phyloP scores from a whole-genome alignment of 2,329 filamentous ascomycete genomes.

The Zymoseptoria crescenta region DNA sequence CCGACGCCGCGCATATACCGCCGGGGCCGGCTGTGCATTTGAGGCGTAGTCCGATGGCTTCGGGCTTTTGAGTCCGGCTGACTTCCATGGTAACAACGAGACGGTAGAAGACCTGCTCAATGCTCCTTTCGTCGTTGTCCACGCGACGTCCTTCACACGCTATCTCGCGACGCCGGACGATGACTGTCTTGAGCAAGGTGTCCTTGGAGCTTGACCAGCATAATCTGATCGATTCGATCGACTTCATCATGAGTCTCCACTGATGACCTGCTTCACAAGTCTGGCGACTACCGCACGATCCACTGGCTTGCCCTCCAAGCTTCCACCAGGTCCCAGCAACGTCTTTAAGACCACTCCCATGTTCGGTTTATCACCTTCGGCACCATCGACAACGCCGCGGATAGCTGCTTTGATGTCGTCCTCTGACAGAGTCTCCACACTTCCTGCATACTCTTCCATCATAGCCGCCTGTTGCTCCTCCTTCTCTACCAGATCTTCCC shows the following conservation, averaged over 20 bases:
- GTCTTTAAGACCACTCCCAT: constrained; percentile 58
- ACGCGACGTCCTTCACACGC: no score
- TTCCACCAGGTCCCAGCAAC: constrained; percentile 43
- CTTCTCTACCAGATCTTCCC: constrained; percentile 62
- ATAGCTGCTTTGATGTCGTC: constrained; percentile 53
- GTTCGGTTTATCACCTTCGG: constrained; percentile 39
- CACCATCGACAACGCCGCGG: constrained; percentile 43
- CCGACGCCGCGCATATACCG: no score
- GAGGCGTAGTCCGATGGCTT: no score
- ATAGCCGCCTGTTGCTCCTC: constrained; percentile 60
- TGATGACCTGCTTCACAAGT: constrained; percentile 45
- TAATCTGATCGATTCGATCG: not conserved
- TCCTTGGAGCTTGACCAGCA: not conserved
- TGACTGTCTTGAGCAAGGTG: not conserved
- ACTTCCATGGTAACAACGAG: no score
- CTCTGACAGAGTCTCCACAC: constrained; percentile 50
- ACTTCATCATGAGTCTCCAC: not conserved
- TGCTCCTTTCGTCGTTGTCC: no score
- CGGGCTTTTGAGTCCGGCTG: no score
- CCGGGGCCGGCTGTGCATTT: no score
- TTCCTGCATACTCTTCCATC: constrained; percentile 56
- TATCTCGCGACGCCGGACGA: not conserved
- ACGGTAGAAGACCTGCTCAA: no score
- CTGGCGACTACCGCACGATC: constrained; percentile 55
- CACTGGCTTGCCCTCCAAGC: constrained; percentile 55